Evolutionary conservation across 768 basidiomycete genomes (phyloP).

Genomic region (Pleurotus djamor): DNA sequence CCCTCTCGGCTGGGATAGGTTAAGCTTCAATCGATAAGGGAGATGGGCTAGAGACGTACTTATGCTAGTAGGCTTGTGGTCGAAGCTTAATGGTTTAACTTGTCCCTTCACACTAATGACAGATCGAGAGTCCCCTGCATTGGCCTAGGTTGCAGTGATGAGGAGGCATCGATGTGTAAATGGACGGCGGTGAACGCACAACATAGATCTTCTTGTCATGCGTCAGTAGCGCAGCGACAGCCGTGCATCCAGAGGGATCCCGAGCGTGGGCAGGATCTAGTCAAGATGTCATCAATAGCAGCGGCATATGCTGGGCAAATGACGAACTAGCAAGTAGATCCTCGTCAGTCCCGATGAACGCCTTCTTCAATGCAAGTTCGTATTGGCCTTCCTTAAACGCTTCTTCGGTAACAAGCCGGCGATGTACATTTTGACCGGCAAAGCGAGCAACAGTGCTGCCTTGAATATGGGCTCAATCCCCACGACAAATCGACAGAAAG

Average conservation of each 20-base stretch:
- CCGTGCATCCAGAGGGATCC: conserved; percentile 96
- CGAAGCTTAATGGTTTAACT: conserved; percentile 86
- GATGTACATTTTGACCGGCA: conserved; percentile 83
- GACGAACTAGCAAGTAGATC: conserved; percentile 81
- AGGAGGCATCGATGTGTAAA: neutral
- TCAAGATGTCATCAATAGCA: conserved; percentile 10
- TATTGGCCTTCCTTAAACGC: conserved; percentile 71
- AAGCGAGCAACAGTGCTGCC: conserved; percentile 85
- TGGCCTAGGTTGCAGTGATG: conserved; percentile 60
- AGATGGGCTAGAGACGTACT: conserved; percentile 41
- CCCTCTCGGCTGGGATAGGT: conserved; percentile 63
- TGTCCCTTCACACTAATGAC: conserved; percentile 84
- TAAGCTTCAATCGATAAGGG: neutral
- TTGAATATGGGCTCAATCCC: conserved; percentile 25
- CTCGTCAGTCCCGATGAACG: conserved; percentile 94
- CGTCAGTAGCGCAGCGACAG: conserved; percentile 85
- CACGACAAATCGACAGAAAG: neutral
- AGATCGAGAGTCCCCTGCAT: conserved; percentile 94
- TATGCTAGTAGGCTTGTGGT: conserved; percentile 93
- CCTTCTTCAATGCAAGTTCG: conserved; percentile 75
- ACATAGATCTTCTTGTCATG: conserved; percentile 76
- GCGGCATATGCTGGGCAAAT: conserved; percentile 1
- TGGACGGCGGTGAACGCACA: conserved; percentile 41
- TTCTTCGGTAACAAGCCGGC: conserved; percentile 70
- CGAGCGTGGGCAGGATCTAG: conserved; percentile 82